Evolutionary conservation across 805 yeast genomes (phyloP).

Genomic region (Nakazawaea wickerhamii): DNA sequence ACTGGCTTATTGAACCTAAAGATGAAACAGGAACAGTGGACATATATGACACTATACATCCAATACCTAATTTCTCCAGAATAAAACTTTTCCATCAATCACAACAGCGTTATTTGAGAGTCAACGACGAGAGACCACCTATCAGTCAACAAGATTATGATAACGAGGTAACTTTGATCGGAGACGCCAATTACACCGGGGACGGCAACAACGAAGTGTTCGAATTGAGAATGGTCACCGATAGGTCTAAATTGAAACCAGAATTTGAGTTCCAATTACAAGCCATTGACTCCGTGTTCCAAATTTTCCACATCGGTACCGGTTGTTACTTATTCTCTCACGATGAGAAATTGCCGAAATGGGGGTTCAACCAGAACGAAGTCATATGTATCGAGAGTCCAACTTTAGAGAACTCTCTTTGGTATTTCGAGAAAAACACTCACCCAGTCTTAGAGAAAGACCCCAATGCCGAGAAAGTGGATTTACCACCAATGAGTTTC

Average conservation of each 20-base stretch:
- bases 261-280: conserved; percentile 31
- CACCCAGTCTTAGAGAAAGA: conserved; percentile 43
- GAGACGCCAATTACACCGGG: conserved; percentile 55
- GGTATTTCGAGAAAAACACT: conserved; percentile 65
- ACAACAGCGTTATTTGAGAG: conserved; percentile 66
- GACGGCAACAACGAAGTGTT: conserved; percentile 63
- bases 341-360: conserved; percentile 64
- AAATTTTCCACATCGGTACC: conserved; percentile 59
- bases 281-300: conserved; percentile 67
- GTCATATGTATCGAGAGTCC: conserved; percentile 82
- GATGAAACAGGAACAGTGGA: conserved; percentile 34
- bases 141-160: conserved; percentile 88
- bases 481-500: conserved; percentile 31
- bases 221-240: conserved; percentile 47
- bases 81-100: conserved; percentile 64
- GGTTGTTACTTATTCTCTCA: conserved; percentile 75
- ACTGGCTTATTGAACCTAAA: conserved; percentile 63
- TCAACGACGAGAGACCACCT: conserved; percentile 74
- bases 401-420: conserved; percentile 56
- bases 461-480: conserved; percentile 28
- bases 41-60: conserved; percentile 26
- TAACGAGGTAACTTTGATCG: conserved; percentile 72
- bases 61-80: conserved; percentile 42
- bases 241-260: conserved; percentile 27
- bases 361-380: conserved; percentile 86